A percentile compares a stretch with the other conserved stretches of the same genome.
phyloP scores from a whole-genome alignment of 1,284 basidiomycete genomes.

The Psilocybe mexicana region DNA sequence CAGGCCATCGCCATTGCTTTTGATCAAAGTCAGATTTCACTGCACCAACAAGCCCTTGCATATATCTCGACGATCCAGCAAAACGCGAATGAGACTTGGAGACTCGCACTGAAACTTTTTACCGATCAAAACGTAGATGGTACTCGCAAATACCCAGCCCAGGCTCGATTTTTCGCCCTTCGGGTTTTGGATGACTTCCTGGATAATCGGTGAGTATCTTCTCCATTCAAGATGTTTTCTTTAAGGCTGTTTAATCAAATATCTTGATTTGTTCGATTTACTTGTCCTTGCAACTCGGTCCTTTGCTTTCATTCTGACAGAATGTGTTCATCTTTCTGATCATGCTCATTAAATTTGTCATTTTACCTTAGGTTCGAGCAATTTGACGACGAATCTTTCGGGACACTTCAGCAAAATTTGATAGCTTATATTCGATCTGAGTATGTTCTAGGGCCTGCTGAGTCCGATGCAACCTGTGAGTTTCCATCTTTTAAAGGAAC shows the following conservation, averaged over 20 bases:
- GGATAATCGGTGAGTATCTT: constrained; percentile 70
- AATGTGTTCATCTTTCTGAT: neutral
- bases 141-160: constrained; percentile 64
- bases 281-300: neutral
- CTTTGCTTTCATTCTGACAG: neutral
- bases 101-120: constrained; percentile 74
- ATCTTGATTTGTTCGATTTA: neutral
- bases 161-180: constrained; percentile 84
- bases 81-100: constrained; percentile 77
- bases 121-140: constrained; percentile 60
- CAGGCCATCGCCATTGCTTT: constrained; percentile 85
- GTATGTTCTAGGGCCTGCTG: constrained; percentile 76
- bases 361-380: constrained; percentile 58
- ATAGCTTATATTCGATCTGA: constrained; percentile 78
- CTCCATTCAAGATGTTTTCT: neutral
- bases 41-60: constrained; percentile 80
- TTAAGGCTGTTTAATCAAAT: neutral
- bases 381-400: constrained; percentile 69
- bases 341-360: constrained; percentile 1
- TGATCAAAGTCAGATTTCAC: constrained; percentile 65
- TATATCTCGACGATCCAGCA: constrained; percentile 80
- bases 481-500: constrained; percentile 21
- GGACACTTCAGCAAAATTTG: constrained; percentile 67
- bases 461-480: constrained; percentile 74
- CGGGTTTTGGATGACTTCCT: constrained; percentile 86